Evolutionary conservation across 345 rosid species (phyloP).

Genomic region (Melastoma malabathricum): DNA sequence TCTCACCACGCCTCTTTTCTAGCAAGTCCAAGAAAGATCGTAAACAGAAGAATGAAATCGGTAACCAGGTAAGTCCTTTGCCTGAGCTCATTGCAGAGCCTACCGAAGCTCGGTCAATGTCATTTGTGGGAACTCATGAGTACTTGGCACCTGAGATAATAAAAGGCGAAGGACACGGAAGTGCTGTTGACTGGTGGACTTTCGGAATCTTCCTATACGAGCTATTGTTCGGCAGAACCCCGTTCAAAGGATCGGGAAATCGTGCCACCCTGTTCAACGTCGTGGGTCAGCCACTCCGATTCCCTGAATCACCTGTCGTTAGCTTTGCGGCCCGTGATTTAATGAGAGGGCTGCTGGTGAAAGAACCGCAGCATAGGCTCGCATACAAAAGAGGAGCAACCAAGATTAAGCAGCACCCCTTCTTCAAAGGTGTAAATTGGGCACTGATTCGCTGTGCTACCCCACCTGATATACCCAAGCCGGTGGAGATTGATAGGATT

Average conservation of each 20-base stretch:
- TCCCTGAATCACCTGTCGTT: slow-evolving; percentile 66
- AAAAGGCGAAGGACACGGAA: slow-evolving; percentile 93
- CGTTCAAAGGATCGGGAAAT: slow-evolving; percentile 86
- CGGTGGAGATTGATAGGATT: slow-evolving; percentile 45
- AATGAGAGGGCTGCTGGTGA: slow-evolving; percentile 62
- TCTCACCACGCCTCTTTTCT: slow-evolving; percentile 72
- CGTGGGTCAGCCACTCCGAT: slow-evolving; percentile 83
- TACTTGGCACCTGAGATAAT: slow-evolving; percentile 87
- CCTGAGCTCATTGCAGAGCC: slow-evolving; percentile 95
- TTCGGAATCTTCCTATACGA: slow-evolving; percentile 78
- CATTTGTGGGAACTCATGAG: slow-evolving; percentile 88
- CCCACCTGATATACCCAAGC: slow-evolving; percentile 82
- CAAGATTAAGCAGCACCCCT: slow-evolving; percentile 83
- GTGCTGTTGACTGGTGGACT: slow-evolving; percentile 99
- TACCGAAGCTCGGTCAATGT: slow-evolving; percentile 85
- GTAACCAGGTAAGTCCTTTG: slow-evolving; percentile 66
- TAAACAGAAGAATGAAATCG: slow-evolving; percentile 52
- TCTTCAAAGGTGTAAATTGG: slow-evolving; percentile 94
- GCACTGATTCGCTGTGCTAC: slow-evolving; percentile 77
- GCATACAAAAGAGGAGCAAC: slow-evolving; percentile 86
- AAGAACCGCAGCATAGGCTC: slow-evolving; percentile 77
- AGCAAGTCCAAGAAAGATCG: slow-evolving; percentile 70
- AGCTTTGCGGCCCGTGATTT: slow-evolving; percentile 82
- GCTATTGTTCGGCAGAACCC: slow-evolving; percentile 79
- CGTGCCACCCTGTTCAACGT: slow-evolving; percentile 77